Evolutionary conservation across 495 filamentous ascomycete species (phyloP).

Genomic region (Poronia punctata): DNA sequence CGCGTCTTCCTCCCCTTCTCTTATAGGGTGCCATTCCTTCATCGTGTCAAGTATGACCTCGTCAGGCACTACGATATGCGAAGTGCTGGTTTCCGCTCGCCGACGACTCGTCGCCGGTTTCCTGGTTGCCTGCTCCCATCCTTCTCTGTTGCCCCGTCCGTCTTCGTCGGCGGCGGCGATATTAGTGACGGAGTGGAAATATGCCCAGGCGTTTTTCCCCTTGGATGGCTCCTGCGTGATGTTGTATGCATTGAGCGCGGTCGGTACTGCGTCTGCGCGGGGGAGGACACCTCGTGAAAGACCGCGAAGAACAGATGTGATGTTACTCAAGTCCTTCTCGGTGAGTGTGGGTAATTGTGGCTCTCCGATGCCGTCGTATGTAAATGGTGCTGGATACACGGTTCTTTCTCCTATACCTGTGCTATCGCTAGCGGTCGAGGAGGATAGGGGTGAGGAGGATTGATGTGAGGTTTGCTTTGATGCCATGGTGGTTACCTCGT

Average conservation of each 20-base stretch:
- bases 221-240: background rate
- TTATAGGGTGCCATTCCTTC: too few species aligned
- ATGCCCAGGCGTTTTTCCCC: conserved; percentile 6
- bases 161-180: too few species aligned
- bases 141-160: too few species aligned
- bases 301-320: conserved; percentile 10
- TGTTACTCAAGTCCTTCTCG: conserved; percentile 5
- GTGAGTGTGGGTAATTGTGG: conserved; percentile 3
- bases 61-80: too few species aligned
- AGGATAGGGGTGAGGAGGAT: too few species aligned
- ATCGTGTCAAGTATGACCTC: too few species aligned
- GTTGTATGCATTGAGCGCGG: conserved; percentile 17
- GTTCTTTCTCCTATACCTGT: too few species aligned
- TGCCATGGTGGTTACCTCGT: background rate
- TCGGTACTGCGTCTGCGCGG: conserved; percentile 11
- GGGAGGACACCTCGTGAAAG: conserved; percentile 10
- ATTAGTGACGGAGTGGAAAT: conserved; percentile 12
- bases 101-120: background rate
- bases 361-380: background rate
- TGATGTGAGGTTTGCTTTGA: too few species aligned
- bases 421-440: too few species aligned
- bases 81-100: background rate
- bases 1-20: too few species aligned
- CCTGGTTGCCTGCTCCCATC: too few species aligned
- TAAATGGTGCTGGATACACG: conserved; percentile 3